These are phyloP conservation scores for Spergularia bocconei DNA, from an alignment of 148 eudicot genomes.

Conservation along the genomic window DNA sequence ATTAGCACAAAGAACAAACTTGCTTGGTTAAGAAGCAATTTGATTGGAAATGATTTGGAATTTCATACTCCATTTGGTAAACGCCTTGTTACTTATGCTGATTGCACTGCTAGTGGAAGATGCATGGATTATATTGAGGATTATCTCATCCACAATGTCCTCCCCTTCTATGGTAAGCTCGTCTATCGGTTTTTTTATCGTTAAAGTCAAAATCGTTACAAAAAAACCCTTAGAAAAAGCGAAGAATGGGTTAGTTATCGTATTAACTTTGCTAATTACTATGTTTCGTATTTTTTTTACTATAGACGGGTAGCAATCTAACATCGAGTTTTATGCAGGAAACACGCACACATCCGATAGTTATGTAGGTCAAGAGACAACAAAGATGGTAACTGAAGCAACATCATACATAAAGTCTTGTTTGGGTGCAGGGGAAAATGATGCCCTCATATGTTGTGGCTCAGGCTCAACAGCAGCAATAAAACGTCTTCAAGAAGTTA, in stretches of 20 bases:
- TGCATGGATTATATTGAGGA: conserved; percentile 35
- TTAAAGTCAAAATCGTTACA: too few relatives aligned
- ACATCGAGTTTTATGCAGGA: conserved; percentile 18
- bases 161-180: conserved; percentile 38
- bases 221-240: too few relatives aligned
- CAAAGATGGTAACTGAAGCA: conserved; percentile 36
- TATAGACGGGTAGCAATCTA: neutral
- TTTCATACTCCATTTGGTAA: conserved; percentile 38
- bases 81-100: conserved; percentile 35
- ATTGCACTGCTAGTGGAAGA: conserved; percentile 37
- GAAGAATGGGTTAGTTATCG: too few relatives aligned
- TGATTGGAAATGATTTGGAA: conserved; percentile 26
- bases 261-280: too few relatives aligned
- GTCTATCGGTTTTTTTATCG: neutral
- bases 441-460: conserved; percentile 40
- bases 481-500: conserved; percentile 35
- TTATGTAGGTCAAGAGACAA: conserved; percentile 37
- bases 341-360: conserved; percentile 47
- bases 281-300: too few relatives aligned
- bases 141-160: conserved; percentile 30
- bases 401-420: conserved; percentile 33
- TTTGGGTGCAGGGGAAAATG: conserved; percentile 35
- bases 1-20: conserved; percentile 16
- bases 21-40: conserved; percentile 28
- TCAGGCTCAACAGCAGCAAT: conserved; percentile 46